Evolutionary conservation across 73 alveolate genomes (phyloP).

Genomic region (Paramecium sexaurelia): DNA sequence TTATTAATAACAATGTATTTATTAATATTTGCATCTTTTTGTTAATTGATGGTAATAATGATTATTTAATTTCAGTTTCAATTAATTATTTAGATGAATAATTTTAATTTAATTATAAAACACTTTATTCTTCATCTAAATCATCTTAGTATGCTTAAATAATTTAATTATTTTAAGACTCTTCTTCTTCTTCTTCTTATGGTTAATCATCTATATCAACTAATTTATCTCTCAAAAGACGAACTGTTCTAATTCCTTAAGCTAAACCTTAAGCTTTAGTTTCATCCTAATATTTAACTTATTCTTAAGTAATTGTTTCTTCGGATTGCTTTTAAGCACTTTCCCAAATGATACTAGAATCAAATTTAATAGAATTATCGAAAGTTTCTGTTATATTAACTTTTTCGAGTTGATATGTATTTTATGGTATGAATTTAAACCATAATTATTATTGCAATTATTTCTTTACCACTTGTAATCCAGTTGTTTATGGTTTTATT

Average conservation of each 20-base stretch:
- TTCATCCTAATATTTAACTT: neutral
- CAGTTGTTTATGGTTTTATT: neutral
- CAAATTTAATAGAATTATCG: neutral
- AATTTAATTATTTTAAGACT: neutral
- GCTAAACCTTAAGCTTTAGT: neutral
- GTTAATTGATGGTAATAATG: neutral
- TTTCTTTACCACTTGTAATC: neutral
- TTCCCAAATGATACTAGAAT: constrained; percentile 46
- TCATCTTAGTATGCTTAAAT: neutral
- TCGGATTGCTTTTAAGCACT: neutral
- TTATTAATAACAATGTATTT: neutral
- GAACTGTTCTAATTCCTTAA: constrained; percentile 15
- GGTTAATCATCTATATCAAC: neutral
- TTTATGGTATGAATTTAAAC: neutral
- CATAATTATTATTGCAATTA: neutral
- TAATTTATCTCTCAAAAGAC: neutral
- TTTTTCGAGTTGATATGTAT: neutral
- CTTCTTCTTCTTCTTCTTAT: constrained; percentile 45
- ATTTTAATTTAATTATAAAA: neutral
- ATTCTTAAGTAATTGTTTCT: neutral
- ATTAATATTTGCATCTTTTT: neutral
- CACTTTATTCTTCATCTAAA: constrained; percentile 42
- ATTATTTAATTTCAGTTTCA: neutral
- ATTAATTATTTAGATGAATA: neutral
- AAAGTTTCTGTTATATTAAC: neutral